Conservation (phyloP, 257 asterid species). For the Solanum tacnaense region DNA sequence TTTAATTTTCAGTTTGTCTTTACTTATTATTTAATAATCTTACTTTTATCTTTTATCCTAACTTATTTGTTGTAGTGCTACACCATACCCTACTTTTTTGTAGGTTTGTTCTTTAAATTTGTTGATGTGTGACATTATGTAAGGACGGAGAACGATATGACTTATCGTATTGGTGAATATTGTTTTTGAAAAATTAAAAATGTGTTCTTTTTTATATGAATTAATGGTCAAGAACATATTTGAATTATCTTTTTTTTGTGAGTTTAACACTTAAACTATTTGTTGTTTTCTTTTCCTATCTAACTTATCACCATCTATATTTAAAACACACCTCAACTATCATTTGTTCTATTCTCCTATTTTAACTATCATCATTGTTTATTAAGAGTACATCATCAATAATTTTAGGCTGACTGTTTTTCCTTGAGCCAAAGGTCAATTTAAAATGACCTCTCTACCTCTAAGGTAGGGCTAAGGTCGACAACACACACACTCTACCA, state of each 20-base stretch:
- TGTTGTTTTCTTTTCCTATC: background rate
- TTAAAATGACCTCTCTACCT: too few relatives aligned
- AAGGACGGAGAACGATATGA: too few relatives aligned
- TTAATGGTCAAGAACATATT: background rate
- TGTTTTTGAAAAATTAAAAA: too few relatives aligned
- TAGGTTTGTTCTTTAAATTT: too few relatives aligned
- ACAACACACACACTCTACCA: background rate
- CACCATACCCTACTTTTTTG: too few relatives aligned
- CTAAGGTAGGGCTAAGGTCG: background rate
- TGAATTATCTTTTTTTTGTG: background rate
- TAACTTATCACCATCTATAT: background rate
- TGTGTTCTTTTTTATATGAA: background rate
- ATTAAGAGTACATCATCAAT: background rate
- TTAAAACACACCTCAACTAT: background rate
- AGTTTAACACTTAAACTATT: background rate
- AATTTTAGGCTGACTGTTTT: too few relatives aligned
- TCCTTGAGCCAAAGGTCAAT: background rate
- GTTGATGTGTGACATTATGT: too few relatives aligned
- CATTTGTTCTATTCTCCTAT: too few relatives aligned
- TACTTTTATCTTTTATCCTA: background rate
- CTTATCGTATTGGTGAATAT: background rate
- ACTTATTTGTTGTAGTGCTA: background rate
- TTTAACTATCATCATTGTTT: background rate
- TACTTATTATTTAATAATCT: too few relatives aligned
- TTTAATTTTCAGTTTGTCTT: too few relatives aligned